Evolutionary conservation across 2,329 filamentous ascomycete genomes (phyloP).

Genomic region (Sporothrix inflata): DNA sequence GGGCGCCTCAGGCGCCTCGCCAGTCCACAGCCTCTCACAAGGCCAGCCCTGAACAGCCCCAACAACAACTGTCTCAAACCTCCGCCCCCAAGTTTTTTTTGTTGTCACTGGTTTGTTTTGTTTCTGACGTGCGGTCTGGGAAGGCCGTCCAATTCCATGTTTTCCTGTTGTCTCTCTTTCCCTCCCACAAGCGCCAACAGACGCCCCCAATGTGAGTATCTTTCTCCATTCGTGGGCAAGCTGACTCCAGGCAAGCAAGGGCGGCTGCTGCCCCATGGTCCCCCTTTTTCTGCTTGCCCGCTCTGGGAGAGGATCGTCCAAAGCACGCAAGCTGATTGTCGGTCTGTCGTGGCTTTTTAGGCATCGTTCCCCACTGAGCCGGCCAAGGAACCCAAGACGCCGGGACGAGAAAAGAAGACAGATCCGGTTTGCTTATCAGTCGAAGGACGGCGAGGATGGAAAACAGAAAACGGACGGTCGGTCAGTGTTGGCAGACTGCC

Average conservation of each 20-base stretch:
- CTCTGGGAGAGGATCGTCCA: slow-evolving; percentile 6
- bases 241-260: slow-evolving; percentile 5
- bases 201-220: background rate
- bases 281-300: background rate
- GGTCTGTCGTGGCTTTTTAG: background rate
- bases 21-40: background rate
- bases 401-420: background rate
- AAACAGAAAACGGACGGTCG: background rate
- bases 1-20: background rate
- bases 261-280: background rate
- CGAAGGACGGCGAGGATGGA: background rate
- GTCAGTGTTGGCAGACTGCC: too few species aligned
- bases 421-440: background rate
- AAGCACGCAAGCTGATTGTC: slow-evolving; percentile 11
- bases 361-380: background rate
- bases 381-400: background rate
- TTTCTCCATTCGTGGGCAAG: background rate
- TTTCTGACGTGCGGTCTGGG: background rate
- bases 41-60: background rate
- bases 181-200: background rate
- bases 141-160: background rate
- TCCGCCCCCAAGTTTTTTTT: background rate
- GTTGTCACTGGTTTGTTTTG: background rate
- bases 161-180: background rate
- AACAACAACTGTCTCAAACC: background rate